phyloP scores from a whole-genome alignment of 306 rosid species.

The Ammopiptanthus mongolicus region DNA sequence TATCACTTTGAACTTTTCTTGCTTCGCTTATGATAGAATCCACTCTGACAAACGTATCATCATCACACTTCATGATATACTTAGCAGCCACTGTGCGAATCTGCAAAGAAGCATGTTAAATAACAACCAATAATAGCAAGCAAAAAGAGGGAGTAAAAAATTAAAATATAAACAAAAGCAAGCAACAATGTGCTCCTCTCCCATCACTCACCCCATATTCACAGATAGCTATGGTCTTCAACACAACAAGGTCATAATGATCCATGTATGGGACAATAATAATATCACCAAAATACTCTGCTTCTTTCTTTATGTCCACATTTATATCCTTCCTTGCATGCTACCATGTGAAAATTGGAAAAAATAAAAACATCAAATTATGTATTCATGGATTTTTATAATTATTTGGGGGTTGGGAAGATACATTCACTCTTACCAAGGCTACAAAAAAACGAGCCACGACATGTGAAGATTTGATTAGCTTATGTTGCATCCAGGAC shows the following conservation, averaged over 20 bases:
- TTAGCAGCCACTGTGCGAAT: conserved; percentile 56
- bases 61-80: conserved; percentile 92
- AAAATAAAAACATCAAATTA: conserved; percentile 11
- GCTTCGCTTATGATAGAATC: conserved; percentile 68
- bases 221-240: conserved; percentile 93
- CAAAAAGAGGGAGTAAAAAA: not conserved
- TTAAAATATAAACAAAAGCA: not conserved
- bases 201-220: conserved; percentile 81
- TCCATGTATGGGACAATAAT: conserved; percentile 93
- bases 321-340: conserved; percentile 84
- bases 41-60: conserved; percentile 92
- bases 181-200: conserved; percentile 11
- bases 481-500: conserved; percentile 93
- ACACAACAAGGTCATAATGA: conserved; percentile 88
- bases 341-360: conserved; percentile 42
- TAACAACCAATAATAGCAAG: conserved; percentile 1
- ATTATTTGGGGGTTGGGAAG: not conserved
- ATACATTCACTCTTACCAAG: conserved; percentile 49
- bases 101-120: conserved; percentile 37
- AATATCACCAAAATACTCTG: conserved; percentile 89
- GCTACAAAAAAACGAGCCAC: conserved; percentile 92
- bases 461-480: conserved; percentile 65
- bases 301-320: conserved; percentile 74
- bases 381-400: not conserved
- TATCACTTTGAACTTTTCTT: conserved; percentile 34